Conservation (phyloP, 2,329 filamentous ascomycete genomes). For the Aspergillus melleus region DNA sequence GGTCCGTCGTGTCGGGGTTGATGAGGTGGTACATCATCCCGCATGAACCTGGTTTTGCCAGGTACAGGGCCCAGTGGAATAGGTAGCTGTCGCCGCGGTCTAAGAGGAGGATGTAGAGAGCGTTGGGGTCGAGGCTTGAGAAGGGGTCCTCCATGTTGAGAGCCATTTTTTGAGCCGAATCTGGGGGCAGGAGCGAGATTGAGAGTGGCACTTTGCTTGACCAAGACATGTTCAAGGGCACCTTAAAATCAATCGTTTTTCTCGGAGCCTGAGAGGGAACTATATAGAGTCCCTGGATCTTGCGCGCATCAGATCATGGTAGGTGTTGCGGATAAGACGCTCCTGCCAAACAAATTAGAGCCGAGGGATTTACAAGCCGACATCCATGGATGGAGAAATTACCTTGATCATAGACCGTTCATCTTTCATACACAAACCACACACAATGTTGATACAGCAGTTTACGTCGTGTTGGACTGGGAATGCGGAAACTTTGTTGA, state of each 20-base stretch:
- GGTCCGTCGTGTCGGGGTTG: background rate
- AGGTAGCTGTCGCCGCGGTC: background rate
- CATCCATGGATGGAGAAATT: too few relatives aligned
- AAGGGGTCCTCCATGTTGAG: background rate
- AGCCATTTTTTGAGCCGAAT: too few relatives aligned
- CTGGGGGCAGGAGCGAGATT: too few relatives aligned
- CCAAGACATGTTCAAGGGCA: too few relatives aligned
- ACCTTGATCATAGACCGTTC: background rate
- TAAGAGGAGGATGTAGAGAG: background rate
- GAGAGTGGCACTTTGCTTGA: too few relatives aligned
- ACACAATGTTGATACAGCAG: too few relatives aligned
- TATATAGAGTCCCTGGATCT: background rate
- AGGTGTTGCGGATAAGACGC: background rate
- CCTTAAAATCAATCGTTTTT: too few relatives aligned
- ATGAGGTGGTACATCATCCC: background rate
- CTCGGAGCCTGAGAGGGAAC: background rate
- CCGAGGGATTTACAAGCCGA: too few relatives aligned
- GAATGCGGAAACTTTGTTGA: background rate
- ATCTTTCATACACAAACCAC: background rate
- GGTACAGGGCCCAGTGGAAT: background rate
- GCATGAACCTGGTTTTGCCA: background rate
- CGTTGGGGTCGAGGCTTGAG: background rate
- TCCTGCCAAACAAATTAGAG: background rate
- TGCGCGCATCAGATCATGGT: background rate
- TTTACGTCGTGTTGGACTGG: too few relatives aligned